A percentile compares a stretch with the other conserved stretches of the same genome.
Evolutionary conservation across 2,329 filamentous ascomycete species (phyloP).

Genomic region (Colletotrichum abscissum): DNA sequence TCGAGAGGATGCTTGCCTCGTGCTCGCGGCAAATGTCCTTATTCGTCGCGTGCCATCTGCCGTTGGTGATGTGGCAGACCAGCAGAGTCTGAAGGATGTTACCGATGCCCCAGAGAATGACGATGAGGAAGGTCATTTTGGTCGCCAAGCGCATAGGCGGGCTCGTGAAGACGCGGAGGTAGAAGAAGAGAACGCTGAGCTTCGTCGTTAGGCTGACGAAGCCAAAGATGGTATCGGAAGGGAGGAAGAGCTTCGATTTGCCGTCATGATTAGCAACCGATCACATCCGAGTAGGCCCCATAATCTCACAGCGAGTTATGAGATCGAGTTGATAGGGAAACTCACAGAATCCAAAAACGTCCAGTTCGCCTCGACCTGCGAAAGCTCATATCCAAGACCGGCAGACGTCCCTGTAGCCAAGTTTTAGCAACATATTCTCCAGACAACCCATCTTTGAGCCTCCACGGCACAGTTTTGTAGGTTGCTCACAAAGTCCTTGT

Average conservation of each 20-base stretch:
- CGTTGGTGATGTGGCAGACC: slow-evolving; percentile 39
- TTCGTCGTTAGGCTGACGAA: slow-evolving; percentile 50
- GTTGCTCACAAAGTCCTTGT: slow-evolving; percentile 45
- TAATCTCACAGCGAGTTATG: neutral
- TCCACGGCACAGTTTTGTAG: too few species aligned
- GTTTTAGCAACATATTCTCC: neutral
- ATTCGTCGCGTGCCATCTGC: slow-evolving; percentile 36
- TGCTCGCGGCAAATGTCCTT: slow-evolving; percentile 49
- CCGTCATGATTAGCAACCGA: neutral
- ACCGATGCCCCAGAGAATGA: slow-evolving; percentile 41
- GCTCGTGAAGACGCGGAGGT: slow-evolving; percentile 54
- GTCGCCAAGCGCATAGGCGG: slow-evolving; percentile 43
- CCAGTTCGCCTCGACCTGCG: slow-evolving; percentile 13
- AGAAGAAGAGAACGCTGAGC: slow-evolving; percentile 54
- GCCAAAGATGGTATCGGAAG: slow-evolving; percentile 51
- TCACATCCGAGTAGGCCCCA: neutral
- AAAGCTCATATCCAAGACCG: slow-evolving; percentile 39
- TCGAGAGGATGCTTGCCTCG: slow-evolving; percentile 50
- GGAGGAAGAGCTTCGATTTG: slow-evolving; percentile 46
- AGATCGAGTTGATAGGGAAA: neutral
- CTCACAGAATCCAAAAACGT: slow-evolving; percentile 6
- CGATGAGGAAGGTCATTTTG: slow-evolving; percentile 34
- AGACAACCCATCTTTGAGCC: neutral
- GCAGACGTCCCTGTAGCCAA: slow-evolving; percentile 37
- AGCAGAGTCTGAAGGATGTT: slow-evolving; percentile 42